Evolutionary conservation across 1,284 basidiomycete species (phyloP).

Genomic region (Puccinia polysora): DNA sequence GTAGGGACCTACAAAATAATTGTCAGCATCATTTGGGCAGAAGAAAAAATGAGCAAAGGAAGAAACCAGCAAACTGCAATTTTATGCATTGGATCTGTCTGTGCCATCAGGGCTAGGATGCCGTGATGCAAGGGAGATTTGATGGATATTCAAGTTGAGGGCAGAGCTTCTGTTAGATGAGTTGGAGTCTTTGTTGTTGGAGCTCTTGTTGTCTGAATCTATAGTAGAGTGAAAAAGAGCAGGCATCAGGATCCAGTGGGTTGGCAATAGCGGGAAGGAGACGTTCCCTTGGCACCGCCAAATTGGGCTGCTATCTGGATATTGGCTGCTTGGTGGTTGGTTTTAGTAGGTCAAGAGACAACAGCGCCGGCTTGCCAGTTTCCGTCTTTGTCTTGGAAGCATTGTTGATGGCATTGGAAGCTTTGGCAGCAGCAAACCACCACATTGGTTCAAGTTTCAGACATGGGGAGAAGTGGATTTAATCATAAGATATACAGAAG

Average conservation of each 20-base stretch:
- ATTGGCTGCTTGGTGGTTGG: neutral
- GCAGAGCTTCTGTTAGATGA: neutral
- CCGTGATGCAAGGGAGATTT: neutral
- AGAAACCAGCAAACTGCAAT: constrained; percentile 4
- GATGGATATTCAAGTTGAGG: neutral
- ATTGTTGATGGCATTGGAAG: neutral
- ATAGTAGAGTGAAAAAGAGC: too few relatives aligned
- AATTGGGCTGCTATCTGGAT: neutral
- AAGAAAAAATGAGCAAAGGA: neutral
- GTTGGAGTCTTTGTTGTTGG: neutral
- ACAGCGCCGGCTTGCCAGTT: constrained; percentile 6
- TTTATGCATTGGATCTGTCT: neutral
- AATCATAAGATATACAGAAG: too few relatives aligned
- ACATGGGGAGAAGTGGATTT: neutral
- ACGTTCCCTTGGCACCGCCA: neutral
- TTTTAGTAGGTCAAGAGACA: neutral
- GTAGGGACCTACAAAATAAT: constrained; percentile 12
- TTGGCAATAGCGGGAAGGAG: neutral
- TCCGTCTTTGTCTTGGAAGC: constrained; percentile 5
- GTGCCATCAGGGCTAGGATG: neutral
- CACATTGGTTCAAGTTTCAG: neutral
- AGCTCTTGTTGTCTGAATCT: neutral
- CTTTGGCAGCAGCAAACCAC: constrained; percentile 22
- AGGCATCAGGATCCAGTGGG: neutral
- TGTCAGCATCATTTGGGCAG: neutral